Base-by-base conservation (phyloP, 208 protist species). In the Plasmodiophora brassicae region DNA sequence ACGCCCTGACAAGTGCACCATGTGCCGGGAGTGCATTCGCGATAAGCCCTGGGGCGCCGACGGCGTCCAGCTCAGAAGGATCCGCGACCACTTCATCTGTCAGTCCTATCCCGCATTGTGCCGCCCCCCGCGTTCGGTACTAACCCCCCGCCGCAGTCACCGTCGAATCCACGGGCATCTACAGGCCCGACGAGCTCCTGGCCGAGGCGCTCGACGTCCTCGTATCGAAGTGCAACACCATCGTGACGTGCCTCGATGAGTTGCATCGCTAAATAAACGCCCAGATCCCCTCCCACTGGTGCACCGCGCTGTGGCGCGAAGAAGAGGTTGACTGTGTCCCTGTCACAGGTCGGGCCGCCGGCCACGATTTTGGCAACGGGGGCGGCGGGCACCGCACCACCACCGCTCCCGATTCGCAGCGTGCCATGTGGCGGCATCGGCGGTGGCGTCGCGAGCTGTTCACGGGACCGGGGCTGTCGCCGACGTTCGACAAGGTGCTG, bases 1-100 rank as follows among this genome's bases (percentile, higher is more conserved):
- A n/a, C 92, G 95, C 45, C 93, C 95, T 39, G 88, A 94, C 60
- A 93, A 96, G 50, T 99, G 97, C 92, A 98, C 97, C 0, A 93
- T 98, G 88, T 98, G 96, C 89, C 94, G 98, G 45, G 97, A 99
- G 91, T 98, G 97, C 87, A 94, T 99, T 46, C 93, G 97, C 84
- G 96, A 94, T 60, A 88, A 90, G 8, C n/a, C n/a, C n/a, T n/a
- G 89, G 90, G 0, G 92, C 36, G 89, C 88, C 46, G 22, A 89
- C n/a, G 50, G 57, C 0, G 90, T 96, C 36, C 72, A 90, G 32
- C 65, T 95, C 5, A 38, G 72, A 46, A 86, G 94, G 65, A 84
- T 94, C 28, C 89, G 88, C 54, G 91, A 95, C 87, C 94, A 96
- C 90, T 95, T 95, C 71, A 95, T 96, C 85, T 96, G 94, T 95